Percentiles rank a stretch among this genome's conserved stretches.
Conservation (phyloP, 768 basidiomycete species). For the Pleurotus giganteus region DNA sequence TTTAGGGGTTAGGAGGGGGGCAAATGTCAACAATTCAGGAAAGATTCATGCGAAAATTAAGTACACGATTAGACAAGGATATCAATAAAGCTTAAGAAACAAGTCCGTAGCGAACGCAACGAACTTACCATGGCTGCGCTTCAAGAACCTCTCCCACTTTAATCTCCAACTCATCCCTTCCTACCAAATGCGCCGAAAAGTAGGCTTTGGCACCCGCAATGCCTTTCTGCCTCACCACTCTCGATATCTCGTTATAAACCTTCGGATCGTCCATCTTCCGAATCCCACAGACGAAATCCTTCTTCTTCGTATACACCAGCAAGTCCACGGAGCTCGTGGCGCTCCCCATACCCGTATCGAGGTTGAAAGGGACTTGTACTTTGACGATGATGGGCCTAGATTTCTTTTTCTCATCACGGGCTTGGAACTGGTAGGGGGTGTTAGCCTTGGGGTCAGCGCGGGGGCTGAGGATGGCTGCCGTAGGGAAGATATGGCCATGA, state of each 20-base stretch:
- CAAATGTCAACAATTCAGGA: no score
- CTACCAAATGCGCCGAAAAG: conserved; percentile 49
- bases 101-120: no score
- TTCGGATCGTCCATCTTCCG: conserved; percentile 23
- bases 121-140: conserved; percentile 55
- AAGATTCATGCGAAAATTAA: no score
- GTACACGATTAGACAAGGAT: no score
- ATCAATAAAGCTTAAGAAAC: no score
- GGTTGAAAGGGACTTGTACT: conserved; percentile 42
- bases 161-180: conserved; percentile 43
- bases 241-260: conserved; percentile 38
- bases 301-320: conserved; percentile 50
- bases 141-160: conserved; percentile 50
- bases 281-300: conserved; percentile 47
- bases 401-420: conserved; percentile 20
- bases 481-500: conserved; percentile 16
- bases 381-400: conserved; percentile 49
- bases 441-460: conserved; percentile 22
- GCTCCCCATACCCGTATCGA: not conserved
- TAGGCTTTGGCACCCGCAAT: conserved; percentile 47
- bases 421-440: conserved; percentile 18
- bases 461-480: conserved; percentile 18
- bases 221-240: conserved; percentile 38
- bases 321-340: conserved; percentile 22
- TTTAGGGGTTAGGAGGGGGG: no score